Percentiles rank a stretch among this genome's conserved stretches.
These are phyloP conservation scores for Amylostereum areolatum DNA, from an alignment of 1,284 basidiomycete species.

Conservation along the genomic window DNA sequence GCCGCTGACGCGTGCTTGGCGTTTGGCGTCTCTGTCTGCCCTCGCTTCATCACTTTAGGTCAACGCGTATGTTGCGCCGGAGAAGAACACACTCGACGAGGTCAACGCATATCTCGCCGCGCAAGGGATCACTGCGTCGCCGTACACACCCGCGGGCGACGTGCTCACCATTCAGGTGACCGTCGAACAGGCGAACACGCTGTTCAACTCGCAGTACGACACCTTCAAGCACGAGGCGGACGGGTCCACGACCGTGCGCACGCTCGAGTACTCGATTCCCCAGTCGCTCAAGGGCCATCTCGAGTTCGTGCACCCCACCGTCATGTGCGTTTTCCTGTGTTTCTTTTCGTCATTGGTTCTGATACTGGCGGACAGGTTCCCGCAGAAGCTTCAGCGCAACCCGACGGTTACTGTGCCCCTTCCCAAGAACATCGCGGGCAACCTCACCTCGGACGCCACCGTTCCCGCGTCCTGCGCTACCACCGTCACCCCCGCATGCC, in stretches of 20 bases:
- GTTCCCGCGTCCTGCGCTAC: conserved; percentile 16
- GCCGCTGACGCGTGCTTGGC: too few relatives aligned
- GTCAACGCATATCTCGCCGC: conserved; percentile 26
- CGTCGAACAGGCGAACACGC: conserved; percentile 23
- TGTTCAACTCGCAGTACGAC: conserved; percentile 25
- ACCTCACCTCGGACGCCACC: conserved; percentile 7
- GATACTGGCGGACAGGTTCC: too few relatives aligned
- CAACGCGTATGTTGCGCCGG: conserved; percentile 29
- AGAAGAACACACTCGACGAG: conserved; percentile 18
- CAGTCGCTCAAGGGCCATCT: conserved; percentile 8
- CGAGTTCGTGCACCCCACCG: conserved; percentile 16
- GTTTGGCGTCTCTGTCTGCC: too few relatives aligned
- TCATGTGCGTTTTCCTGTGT: conserved; percentile 9
- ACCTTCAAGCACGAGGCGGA: conserved; percentile 23
- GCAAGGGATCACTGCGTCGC: conserved; percentile 19
- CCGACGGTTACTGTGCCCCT: conserved; percentile 1
- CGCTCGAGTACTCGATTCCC: conserved; percentile 29
- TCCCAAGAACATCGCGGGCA: conserved; percentile 6
- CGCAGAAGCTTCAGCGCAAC: background rate
- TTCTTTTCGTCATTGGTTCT: too few relatives aligned
- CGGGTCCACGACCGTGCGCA: conserved; percentile 20
- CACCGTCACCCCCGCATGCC: conserved; percentile 21
- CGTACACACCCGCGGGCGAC: conserved; percentile 19
- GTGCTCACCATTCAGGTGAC: conserved; percentile 16
- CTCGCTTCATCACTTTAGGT: too few relatives aligned